Percentiles rank a stretch among this genome's conserved stretches.
Evolutionary conservation across 2,329 filamentous ascomycete genomes (phyloP).

Genomic region (Claviceps sp.): DNA sequence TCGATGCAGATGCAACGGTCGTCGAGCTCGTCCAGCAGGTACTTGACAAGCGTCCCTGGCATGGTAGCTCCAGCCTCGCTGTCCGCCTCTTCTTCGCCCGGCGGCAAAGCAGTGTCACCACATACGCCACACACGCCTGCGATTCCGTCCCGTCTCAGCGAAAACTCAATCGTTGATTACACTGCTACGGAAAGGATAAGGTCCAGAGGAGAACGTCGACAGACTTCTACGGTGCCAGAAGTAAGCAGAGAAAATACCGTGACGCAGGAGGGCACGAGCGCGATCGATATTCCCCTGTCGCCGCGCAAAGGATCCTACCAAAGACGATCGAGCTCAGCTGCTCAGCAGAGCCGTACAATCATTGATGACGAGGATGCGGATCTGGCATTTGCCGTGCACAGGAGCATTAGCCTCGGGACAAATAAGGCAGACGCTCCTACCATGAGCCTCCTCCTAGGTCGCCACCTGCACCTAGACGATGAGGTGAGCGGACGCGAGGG

Average conservation of each 20-base stretch:
- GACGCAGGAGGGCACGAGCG: slow-evolving; percentile 42
- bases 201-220: slow-evolving; percentile 16
- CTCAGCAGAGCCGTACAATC: slow-evolving; percentile 44
- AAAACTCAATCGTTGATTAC: slow-evolving; percentile 57
- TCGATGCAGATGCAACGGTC: slow-evolving; percentile 77
- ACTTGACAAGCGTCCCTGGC: slow-evolving; percentile 45
- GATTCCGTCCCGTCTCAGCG: slow-evolving; percentile 83
- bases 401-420: slow-evolving; percentile 54
- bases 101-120: slow-evolving; percentile 76
- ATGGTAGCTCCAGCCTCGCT: slow-evolving; percentile 62
- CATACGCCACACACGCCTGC: slow-evolving; percentile 89
- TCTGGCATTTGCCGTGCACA: slow-evolving; percentile 44
- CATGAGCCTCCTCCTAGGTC: slow-evolving; percentile 47
- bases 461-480: slow-evolving; percentile 23
- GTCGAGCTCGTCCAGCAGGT: slow-evolving; percentile 56
- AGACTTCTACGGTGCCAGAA: slow-evolving; percentile 15
- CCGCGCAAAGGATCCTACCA: slow-evolving; percentile 44
- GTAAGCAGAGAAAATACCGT: slow-evolving; percentile 24
- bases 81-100: slow-evolving; percentile 78
- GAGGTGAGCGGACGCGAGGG: slow-evolving; percentile 14
- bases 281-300: slow-evolving; percentile 62
- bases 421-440: slow-evolving; percentile 52
- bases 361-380: slow-evolving; percentile 49
- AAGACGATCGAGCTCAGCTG: slow-evolving; percentile 56
- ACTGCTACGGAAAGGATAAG: slow-evolving; percentile 16